phyloP scores from a whole-genome alignment of 2,329 filamentous ascomycete genomes.

The Aspergillus uvarum region DNA sequence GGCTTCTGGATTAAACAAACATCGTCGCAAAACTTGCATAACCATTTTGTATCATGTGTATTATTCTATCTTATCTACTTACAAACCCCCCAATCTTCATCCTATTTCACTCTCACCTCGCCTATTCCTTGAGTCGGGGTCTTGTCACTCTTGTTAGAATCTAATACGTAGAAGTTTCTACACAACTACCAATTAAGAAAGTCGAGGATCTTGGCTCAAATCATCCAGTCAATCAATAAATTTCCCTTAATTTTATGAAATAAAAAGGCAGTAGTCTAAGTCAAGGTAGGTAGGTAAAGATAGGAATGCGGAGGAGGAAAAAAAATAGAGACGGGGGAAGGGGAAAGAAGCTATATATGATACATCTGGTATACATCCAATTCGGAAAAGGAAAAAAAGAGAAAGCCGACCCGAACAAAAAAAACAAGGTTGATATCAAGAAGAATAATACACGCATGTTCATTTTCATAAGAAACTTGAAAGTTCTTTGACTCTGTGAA shows the following conservation, averaged over 20 bases:
- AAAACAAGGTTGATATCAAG: background rate
- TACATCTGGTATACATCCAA: background rate
- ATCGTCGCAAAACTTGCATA: conserved; percentile 1
- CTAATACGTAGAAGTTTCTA: too few species aligned
- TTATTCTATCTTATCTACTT: conserved; percentile 2
- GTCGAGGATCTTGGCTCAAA: too few species aligned
- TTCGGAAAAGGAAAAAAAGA: background rate
- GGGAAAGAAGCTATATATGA: background rate
- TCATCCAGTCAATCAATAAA: too few species aligned
- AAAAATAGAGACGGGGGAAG: background rate
- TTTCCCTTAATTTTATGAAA: background rate
- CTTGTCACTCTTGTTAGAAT: too few species aligned
- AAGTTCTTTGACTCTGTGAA: background rate
- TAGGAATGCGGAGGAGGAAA: background rate
- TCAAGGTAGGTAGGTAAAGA: too few species aligned
- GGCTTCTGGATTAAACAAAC: background rate
- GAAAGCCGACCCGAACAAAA: background rate
- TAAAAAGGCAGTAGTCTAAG: too few species aligned
- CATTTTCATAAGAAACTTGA: background rate
- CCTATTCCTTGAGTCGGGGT: too few species aligned
- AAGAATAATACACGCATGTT: background rate
- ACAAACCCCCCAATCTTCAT: background rate
- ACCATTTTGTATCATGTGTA: conserved; percentile 10
- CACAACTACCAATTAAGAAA: too few species aligned
- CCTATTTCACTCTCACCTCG: background rate